Percentiles rank a stretch among this genome's conserved stretches.
Evolutionary conservation across 495 filamentous ascomycete genomes (phyloP).

Genomic region (Massariosphaeria phaeospora): DNA sequence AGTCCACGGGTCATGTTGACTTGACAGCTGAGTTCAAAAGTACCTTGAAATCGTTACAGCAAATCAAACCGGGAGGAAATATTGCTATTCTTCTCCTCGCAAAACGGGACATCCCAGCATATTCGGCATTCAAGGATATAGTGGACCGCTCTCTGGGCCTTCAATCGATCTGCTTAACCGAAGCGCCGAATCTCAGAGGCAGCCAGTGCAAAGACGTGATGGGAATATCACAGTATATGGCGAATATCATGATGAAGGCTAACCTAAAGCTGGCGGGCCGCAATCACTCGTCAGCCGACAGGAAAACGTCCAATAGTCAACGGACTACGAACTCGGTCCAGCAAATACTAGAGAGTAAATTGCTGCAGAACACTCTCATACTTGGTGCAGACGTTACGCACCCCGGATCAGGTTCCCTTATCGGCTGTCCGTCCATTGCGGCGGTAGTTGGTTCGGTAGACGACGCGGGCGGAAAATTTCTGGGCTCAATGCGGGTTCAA

Average conservation of each 20-base stretch:
- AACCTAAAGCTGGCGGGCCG: constrained; percentile 1
- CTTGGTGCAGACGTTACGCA: constrained; percentile 18
- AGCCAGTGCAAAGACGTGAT: neutral
- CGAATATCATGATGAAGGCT: constrained; percentile 7
- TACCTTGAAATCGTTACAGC: neutral
- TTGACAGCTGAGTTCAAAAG: neutral
- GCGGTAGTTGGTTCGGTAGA: constrained; percentile 7
- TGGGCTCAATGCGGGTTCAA: neutral
- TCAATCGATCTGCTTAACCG: constrained; percentile 11
- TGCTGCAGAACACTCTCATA: neutral
- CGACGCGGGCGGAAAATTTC: neutral
- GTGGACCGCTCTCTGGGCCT: neutral
- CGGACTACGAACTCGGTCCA: neutral
- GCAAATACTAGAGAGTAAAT: neutral
- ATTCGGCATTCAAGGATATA: constrained; percentile 5
- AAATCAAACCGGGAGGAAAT: neutral
- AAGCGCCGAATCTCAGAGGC: neutral
- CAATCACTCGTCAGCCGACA: constrained; percentile 2
- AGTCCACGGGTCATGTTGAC: neutral
- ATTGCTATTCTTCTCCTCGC: neutral
- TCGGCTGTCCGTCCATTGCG: constrained; percentile 8
- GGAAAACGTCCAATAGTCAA: no score
- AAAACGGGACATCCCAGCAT: neutral
- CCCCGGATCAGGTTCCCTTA: neutral
- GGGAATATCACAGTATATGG: neutral